Evolutionary conservation across 2,329 filamentous ascomycete genomes (phyloP), one percentile per base, ranked within the genome.

Genomic region (Lachnellula cervina): DNA sequence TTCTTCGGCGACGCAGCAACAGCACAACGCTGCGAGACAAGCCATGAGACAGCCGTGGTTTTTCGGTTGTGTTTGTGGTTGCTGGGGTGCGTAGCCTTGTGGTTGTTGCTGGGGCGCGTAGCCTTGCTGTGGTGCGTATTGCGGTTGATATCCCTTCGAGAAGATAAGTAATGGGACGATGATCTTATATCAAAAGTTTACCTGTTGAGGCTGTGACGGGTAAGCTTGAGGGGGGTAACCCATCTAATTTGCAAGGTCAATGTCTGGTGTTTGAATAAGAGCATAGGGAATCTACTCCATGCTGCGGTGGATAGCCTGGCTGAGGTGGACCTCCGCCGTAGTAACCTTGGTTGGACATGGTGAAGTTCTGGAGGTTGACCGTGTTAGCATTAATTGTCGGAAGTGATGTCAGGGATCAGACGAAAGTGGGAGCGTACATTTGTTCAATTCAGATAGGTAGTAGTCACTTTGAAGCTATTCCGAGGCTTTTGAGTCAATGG

Each of bases 1-100:
- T 62, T 79, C 74, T 62, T 78, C 77, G 60, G 74, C 75, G 53
- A 77, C 71, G 63, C 77, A 80, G 68, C 78, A 80, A 65, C 76
- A 79, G 66, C 77, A 79, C 40, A 78, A 61, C 14, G 73, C 70
- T 28, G 76, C 77, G 11, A 80, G 66, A 66, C 76, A 79, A 53
- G 71, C 74, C 57, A 73, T 69, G 44, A 78, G 67, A 60, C 76
- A 78, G 53, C 74, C 73, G 25, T 62, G 67, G 44, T 72, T 69
- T 40, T 68, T 65, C 28, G 66, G 64, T 54, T 66, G 64, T 46
- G 66, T 69, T 21, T 70, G 74, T 51, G 71, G 74, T 73, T 77
- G 77, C 54, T 68, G 74, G 51, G 52, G 60, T 23, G 58, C 56
- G 52, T 60, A 60, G 9, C 58, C 58, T 48, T 53, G 55, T n/a